Evolutionary conservation across 2,329 filamentous ascomycete genomes (phyloP).

Genomic region (Colletotrichum sublineola): DNA sequence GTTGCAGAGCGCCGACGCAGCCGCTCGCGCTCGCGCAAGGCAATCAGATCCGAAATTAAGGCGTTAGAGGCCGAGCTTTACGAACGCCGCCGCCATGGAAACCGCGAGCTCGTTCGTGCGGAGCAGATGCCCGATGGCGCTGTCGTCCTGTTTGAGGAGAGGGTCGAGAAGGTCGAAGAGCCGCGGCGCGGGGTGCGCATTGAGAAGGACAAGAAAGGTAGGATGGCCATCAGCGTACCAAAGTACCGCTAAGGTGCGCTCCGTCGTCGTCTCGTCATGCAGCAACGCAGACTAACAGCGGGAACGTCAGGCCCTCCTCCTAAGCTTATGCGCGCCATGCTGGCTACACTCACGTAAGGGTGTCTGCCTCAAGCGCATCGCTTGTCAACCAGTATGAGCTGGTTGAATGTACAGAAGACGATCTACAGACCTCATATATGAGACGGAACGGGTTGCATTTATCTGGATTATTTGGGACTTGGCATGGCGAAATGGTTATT

Average conservation of each 20-base stretch:
- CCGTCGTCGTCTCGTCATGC: conserved; percentile 38
- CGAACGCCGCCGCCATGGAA: conserved; percentile 51
- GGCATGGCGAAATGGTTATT: conserved; percentile 21
- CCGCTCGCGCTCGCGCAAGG: conserved; percentile 62
- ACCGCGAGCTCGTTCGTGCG: conserved; percentile 67
- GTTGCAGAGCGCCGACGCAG: conserved; percentile 56
- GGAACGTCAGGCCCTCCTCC: conserved; percentile 70
- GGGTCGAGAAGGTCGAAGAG: conserved; percentile 68
- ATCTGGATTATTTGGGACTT: background rate
- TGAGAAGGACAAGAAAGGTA: conserved; percentile 95
- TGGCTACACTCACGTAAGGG: conserved; percentile 75
- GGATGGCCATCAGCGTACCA: conserved; percentile 87
- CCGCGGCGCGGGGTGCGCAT: conserved; percentile 74
- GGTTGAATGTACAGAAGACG: conserved; percentile 31
- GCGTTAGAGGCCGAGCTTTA: conserved; percentile 75
- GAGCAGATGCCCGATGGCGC: conserved; percentile 72
- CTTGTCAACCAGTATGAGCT: background rate
- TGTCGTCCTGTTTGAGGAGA: conserved; percentile 73
- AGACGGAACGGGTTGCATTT: conserved; percentile 26
- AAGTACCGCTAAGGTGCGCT: conserved; percentile 73
- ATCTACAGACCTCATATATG: conserved; percentile 13
- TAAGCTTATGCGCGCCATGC: conserved; percentile 75
- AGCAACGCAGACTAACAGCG: conserved; percentile 44
- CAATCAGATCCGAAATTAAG: conserved; percentile 80
- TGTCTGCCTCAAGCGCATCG: background rate